Evolutionary conservation across 2,329 filamentous ascomycete species (phyloP).

Genomic region (Cladosporium sp.): DNA sequence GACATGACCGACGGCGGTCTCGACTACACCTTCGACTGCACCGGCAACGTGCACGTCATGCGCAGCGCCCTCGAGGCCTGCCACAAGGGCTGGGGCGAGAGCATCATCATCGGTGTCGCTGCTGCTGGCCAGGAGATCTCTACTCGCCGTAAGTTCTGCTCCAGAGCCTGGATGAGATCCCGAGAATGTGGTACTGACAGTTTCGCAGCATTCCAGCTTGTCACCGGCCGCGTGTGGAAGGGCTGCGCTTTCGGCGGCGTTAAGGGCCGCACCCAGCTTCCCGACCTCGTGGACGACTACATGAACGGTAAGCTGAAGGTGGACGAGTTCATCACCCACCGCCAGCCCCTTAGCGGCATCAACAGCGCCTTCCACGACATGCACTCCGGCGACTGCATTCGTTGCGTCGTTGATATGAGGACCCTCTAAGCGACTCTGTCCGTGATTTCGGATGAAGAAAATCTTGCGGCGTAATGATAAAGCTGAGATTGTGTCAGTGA

Average conservation of each 20-base stretch:
- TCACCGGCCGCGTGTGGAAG: conserved; percentile 96
- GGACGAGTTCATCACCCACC: conserved; percentile 98
- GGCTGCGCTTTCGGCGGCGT: conserved; percentile 97
- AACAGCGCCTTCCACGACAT: conserved; percentile 88
- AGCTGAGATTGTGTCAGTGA: too few species aligned
- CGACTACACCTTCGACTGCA: conserved; percentile 99
- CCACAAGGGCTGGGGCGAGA: conserved; percentile 99
- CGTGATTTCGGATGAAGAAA: too few species aligned
- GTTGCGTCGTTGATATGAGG: conserved; percentile 73
- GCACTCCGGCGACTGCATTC: conserved; percentile 95
- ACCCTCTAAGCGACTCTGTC: not conserved
- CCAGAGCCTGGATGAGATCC: not conserved
- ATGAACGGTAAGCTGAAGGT: conserved; percentile 87
- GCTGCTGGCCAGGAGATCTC: conserved; percentile 93
- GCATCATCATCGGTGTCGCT: conserved; percentile 94
- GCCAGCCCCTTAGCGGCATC: conserved; percentile 73
- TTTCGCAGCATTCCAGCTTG: conserved; percentile 82
- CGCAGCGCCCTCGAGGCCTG: conserved; percentile 90
- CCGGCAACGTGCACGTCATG: conserved; percentile 95
- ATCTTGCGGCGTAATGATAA: too few species aligned
- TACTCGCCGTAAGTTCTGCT: conserved; percentile 70
- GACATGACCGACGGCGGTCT: conserved; percentile 98
- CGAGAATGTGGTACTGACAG: conserved; percentile 12
- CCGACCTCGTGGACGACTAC: conserved; percentile 82
- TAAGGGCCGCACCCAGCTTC: conserved; percentile 92